phyloP scores from a whole-genome alignment of 139 green algal species.

The Chlorella sp. region DNA sequence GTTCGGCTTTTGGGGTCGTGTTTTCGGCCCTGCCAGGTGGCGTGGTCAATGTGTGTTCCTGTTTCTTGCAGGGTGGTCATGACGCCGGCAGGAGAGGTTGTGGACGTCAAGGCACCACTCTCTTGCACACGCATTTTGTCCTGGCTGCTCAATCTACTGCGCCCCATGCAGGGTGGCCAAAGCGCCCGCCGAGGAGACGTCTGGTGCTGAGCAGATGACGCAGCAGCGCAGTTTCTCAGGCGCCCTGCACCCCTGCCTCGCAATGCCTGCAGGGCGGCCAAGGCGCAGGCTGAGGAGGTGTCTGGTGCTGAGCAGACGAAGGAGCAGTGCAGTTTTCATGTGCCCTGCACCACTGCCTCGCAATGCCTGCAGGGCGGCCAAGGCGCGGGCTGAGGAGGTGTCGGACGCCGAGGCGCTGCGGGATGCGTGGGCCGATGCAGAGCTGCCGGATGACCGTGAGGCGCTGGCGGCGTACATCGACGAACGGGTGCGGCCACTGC shows the following conservation, averaged over 20 bases:
- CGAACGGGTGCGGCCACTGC: neutral
- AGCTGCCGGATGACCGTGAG: neutral
- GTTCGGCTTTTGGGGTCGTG: too few species aligned
- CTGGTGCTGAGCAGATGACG: slow-evolving; percentile 12
- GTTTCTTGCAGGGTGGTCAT: too few species aligned
- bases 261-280: slow-evolving; percentile 9
- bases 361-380: slow-evolving; percentile 8
- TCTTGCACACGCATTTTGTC: too few species aligned
- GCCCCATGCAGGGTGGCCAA: slow-evolving; percentile 26
- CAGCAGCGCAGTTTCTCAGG: neutral
- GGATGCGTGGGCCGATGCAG: neutral
- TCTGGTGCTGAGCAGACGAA: slow-evolving; percentile 15
- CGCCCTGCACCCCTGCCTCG: too few species aligned
- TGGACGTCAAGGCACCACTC: too few species aligned
- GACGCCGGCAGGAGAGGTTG: too few species aligned
- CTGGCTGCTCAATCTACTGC: too few species aligned
- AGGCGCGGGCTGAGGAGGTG: slow-evolving; percentile 29
- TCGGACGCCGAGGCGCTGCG: slow-evolving; percentile 13
- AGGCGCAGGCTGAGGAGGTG: slow-evolving; percentile 32
- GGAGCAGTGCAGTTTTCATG: neutral
- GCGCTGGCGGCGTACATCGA: slow-evolving; percentile 8
- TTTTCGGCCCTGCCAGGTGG: too few species aligned
- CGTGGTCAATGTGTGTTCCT: too few species aligned
- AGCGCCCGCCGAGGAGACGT: slow-evolving; percentile 27
- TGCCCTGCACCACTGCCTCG: too few species aligned